Conservation (phyloP, 169 alveolate genomes). For the Miamiensis avidus region DNA sequence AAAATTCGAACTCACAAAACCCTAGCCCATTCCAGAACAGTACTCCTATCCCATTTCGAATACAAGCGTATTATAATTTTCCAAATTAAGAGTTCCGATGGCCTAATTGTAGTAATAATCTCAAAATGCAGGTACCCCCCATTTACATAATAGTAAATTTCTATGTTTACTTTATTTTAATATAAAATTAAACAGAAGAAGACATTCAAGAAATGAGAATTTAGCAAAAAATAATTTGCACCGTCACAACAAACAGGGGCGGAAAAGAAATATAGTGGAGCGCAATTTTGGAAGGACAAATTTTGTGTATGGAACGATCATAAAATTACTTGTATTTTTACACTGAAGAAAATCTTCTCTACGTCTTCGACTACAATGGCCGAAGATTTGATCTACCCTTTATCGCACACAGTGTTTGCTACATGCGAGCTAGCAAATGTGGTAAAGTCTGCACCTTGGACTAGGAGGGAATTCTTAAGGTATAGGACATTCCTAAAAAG, state of each 20-base stretch:
- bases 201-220: background rate
- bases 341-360: background rate
- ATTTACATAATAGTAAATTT: no score
- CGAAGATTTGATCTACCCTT: constrained; percentile 4
- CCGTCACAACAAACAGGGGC: background rate
- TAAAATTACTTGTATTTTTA: background rate
- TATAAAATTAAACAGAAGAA: background rate
- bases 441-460: background rate
- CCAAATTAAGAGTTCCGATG: constrained; percentile 5
- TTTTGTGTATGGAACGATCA: constrained; percentile 1
- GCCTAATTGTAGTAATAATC: background rate
- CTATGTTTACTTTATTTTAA: background rate
- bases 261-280: constrained; percentile 7
- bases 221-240: constrained; percentile 2
- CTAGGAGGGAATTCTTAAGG: constrained; percentile 3
- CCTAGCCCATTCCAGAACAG: constrained; percentile 6
- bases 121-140: no score
- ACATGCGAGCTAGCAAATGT: background rate
- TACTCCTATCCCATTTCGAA: background rate
- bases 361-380: constrained; percentile 3
- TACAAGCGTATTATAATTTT: background rate
- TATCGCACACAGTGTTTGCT: background rate
- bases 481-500: background rate
- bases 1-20: constrained; percentile 3
- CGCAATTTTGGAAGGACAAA: constrained; percentile 3